Percentiles rank a stretch among this genome's conserved stretches.
phyloP scores from a whole-genome alignment of 345 rosid species.

The Streptanthus diversifolius region DNA sequence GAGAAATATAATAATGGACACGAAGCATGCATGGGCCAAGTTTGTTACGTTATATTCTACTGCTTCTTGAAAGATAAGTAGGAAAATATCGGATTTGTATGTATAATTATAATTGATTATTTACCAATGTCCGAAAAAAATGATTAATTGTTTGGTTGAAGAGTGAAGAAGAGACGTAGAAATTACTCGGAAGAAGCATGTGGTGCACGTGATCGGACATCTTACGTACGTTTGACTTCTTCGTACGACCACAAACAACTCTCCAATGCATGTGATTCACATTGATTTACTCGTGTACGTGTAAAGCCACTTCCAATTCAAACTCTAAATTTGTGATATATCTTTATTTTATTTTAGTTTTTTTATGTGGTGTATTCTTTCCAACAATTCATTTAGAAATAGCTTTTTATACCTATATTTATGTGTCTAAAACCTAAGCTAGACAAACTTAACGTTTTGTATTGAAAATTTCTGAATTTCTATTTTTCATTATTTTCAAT shows the following conservation, averaged over 20 bases:
- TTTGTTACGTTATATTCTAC: neutral
- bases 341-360: neutral
- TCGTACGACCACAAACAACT: slow-evolving; percentile 6
- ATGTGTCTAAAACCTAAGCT: neutral
- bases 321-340: neutral
- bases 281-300: slow-evolving; percentile 18
- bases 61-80: neutral
- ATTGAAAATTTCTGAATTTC: neutral
- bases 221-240: slow-evolving; percentile 16
- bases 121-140: neutral
- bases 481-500: no score
- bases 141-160: slow-evolving; percentile 1
- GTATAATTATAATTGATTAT: neutral
- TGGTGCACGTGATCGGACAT: slow-evolving; percentile 18
- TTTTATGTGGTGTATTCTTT: neutral
- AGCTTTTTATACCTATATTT: neutral
- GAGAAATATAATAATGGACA: neutral
- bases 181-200: slow-evolving; percentile 11
- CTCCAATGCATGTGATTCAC: slow-evolving; percentile 27
- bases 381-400: neutral
- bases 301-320: slow-evolving; percentile 5
- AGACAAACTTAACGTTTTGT: neutral
- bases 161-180: slow-evolving; percentile 30
- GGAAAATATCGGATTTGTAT: neutral
- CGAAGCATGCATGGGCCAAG: slow-evolving; percentile 11